These are phyloP conservation scores for Alopecurus myosuroides DNA, from an alignment of 176 grass and related monocot species.

Conservation along the genomic window DNA sequence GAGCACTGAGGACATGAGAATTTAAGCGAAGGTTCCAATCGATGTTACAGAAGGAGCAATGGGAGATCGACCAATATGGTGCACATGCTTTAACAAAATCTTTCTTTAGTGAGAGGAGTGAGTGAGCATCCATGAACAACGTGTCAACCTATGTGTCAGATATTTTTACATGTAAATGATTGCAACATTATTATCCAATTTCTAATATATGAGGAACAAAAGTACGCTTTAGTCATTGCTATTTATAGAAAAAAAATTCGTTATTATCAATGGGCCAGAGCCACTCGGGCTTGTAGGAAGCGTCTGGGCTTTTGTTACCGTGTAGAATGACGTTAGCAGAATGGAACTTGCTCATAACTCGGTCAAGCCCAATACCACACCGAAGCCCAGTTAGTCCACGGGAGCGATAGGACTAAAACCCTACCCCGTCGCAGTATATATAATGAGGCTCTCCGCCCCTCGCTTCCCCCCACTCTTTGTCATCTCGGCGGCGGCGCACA, in stretches of 20 bases:
- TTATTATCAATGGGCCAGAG: background rate
- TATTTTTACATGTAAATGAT: no score
- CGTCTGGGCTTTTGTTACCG: background rate
- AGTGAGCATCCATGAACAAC: accelerated
- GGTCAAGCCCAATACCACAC: background rate
- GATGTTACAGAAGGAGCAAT: no score
- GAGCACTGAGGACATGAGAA: no score
- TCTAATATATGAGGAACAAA: no score
- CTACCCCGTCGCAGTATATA: slow-evolving; percentile 21
- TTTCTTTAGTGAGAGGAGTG: no score
- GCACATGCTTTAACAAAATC: no score
- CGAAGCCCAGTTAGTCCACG: background rate
- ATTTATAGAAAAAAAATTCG: background rate
- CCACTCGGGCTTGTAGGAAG: background rate
- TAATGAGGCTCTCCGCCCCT: background rate
- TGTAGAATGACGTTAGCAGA: background rate
- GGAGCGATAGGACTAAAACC: slow-evolving; percentile 12
- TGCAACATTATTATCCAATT: no score
- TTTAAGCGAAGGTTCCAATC: no score
- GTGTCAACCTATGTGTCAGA: no score
- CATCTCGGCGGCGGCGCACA: slow-evolving; percentile 28
- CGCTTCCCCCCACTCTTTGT: background rate
- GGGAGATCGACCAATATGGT: no score
- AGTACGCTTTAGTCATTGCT: background rate
- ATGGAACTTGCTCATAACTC: background rate